Evolutionary conservation across 345 rosid genomes (phyloP).

Genomic region (Eucalyptus curtisii): DNA sequence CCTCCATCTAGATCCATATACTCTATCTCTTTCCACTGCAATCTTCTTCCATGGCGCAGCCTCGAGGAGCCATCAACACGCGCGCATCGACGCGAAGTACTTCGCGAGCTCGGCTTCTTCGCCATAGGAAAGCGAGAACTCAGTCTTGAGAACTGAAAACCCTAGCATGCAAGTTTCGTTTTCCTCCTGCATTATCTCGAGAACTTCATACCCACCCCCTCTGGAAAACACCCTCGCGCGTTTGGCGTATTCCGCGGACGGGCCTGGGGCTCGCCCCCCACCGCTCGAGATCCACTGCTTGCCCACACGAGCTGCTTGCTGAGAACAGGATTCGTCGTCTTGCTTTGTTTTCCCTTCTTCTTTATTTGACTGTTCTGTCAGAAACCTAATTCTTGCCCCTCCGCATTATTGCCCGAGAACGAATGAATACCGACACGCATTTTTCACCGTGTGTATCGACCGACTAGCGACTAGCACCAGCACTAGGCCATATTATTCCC

Average conservation of each 20-base stretch:
- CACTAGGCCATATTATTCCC: neutral
- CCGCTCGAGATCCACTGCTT: neutral
- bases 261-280: neutral
- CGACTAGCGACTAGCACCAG: neutral
- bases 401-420: neutral
- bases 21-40: neutral
- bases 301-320: neutral
- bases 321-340: neutral
- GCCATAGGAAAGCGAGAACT: neutral
- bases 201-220: neutral
- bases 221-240: neutral
- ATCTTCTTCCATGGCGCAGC: neutral
- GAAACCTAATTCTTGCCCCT: neutral
- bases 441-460: neutral
- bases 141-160: neutral
- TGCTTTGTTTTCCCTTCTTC: neutral
- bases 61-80: neutral
- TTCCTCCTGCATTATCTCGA: neutral
- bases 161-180: neutral
- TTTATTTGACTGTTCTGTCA: neutral
- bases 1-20: neutral
- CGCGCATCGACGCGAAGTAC: neutral
- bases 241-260: neutral
- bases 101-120: neutral
- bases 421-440: neutral